Percentiles rank a stretch among this genome's conserved stretches.
These are phyloP conservation scores for Skeletonema tropicum DNA, from an alignment of 108 stramenopile genomes.

Conservation along the genomic window DNA sequence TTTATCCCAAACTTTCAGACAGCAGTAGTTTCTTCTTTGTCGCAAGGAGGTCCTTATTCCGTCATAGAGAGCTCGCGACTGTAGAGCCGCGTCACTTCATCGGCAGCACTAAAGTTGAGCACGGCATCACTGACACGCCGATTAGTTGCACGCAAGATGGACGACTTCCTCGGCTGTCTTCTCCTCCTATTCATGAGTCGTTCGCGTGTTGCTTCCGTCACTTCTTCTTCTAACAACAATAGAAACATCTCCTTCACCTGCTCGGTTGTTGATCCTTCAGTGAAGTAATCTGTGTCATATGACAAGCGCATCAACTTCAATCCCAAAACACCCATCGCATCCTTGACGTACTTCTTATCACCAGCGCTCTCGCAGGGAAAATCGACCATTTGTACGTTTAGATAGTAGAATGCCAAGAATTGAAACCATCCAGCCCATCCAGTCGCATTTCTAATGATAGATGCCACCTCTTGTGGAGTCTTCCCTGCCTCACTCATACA, in stretches of 20 bases:
- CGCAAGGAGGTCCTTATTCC: not conserved
- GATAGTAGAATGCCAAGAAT: constrained; percentile 20
- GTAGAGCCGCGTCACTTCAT: constrained; percentile 1
- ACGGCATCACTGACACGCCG: constrained; percentile 32
- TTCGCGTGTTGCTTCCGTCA: not conserved
- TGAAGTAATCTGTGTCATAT: constrained; percentile 22
- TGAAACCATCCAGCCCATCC: constrained; percentile 30
- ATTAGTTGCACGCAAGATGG: constrained; percentile 24
- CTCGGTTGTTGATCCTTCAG: constrained; percentile 15
- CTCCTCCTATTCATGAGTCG: not conserved
- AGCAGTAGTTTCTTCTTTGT: too few species aligned
- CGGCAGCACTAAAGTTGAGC: constrained; percentile 8
- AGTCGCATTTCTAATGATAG: constrained; percentile 25
- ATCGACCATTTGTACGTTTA: constrained; percentile 15
- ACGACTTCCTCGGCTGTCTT: constrained; percentile 25
- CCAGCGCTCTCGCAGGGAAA: constrained; percentile 25
- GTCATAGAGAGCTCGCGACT: not conserved
- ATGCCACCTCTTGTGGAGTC: constrained; percentile 6
- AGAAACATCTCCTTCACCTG: constrained; percentile 12
- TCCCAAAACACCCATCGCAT: constrained; percentile 40
- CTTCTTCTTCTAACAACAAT: constrained; percentile 23
- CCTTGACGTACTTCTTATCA: constrained; percentile 15
- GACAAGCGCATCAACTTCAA: constrained; percentile 30
- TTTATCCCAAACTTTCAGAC: too few species aligned
- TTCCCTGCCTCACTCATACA: constrained; percentile 35